These are phyloP conservation scores for Dichotomocladium elegans DNA, from an alignment of 371 early-diverging fungal genomes.

Conservation along the genomic window DNA sequence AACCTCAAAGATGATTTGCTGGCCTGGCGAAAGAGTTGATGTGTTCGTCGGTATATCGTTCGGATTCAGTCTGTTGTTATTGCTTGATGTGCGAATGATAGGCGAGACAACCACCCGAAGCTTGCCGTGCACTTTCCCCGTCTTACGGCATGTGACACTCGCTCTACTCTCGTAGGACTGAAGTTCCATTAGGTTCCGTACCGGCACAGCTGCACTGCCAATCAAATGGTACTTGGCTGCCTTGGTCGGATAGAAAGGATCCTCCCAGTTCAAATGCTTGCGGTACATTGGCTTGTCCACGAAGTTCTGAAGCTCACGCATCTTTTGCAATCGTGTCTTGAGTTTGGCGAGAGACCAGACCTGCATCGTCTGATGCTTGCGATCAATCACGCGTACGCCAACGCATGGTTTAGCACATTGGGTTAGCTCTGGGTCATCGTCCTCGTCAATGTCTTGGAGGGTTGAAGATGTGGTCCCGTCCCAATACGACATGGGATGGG, in stretches of 20 bases:
- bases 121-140: constrained; percentile 51
- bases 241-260: constrained; percentile 72
- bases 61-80: too few species aligned
- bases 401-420: constrained; percentile 56
- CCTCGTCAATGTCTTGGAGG: constrained; percentile 50
- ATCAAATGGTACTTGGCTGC: constrained; percentile 62
- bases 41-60: too few species aligned
- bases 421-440: constrained; percentile 50
- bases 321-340: constrained; percentile 61
- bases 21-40: constrained; percentile 34
- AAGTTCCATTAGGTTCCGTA: constrained; percentile 49
- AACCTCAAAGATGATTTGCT: constrained; percentile 69
- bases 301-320: constrained; percentile 77
- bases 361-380: constrained; percentile 65
- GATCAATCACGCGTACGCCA: constrained; percentile 71
- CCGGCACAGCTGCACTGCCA: constrained; percentile 53
- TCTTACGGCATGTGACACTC: constrained; percentile 55
- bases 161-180: constrained; percentile 46
- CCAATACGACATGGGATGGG: constrained; percentile 57
- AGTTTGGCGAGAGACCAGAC: constrained; percentile 75
- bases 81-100: constrained; percentile 28
- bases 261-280: constrained; percentile 73
- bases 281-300: constrained; percentile 69
- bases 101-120: constrained; percentile 45
- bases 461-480: constrained; percentile 45